Percentiles rank a stretch among this genome's conserved stretches.
phyloP scores from a whole-genome alignment of 768 basidiomycete genomes.

The Agaricus sinodeliciosus region DNA sequence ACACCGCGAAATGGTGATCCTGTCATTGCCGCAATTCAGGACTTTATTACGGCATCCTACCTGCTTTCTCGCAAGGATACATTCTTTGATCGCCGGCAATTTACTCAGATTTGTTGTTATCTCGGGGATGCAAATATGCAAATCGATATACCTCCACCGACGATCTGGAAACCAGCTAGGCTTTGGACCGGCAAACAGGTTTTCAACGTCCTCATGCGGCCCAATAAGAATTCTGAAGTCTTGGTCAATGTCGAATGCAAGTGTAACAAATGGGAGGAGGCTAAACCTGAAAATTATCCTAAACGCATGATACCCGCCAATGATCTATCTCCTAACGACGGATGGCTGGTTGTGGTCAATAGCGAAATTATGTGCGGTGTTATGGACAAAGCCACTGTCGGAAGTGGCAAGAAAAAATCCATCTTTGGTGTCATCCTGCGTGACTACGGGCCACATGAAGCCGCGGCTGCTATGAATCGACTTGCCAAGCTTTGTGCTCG shows the following conservation, averaged over 20 bases:
- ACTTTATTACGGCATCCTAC: conserved; percentile 98
- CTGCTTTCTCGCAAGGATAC: conserved; percentile 88
- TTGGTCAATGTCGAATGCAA: conserved; percentile 94
- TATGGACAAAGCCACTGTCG: conserved; percentile 97
- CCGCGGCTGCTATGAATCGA: conserved; percentile 92
- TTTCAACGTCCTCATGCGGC: conserved; percentile 96
- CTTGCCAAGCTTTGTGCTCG: conserved; percentile 93
- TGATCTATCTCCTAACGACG: conserved; percentile 95
- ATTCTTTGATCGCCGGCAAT: conserved; percentile 90
- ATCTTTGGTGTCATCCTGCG: conserved; percentile 97
- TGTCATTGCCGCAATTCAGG: conserved; percentile 98
- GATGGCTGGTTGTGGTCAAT: conserved; percentile 95
- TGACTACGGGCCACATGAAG: conserved; percentile 94
- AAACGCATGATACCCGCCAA: conserved; percentile 53
- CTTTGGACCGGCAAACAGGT: conserved; percentile 99
- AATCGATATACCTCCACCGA: conserved; percentile 93
- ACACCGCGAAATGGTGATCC: conserved; percentile 98
- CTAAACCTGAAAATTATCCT: conserved; percentile 56
- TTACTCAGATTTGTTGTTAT: conserved; percentile 95
- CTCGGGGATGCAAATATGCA: conserved; percentile 86
- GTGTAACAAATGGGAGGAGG: conserved; percentile 85
- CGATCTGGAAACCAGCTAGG: conserved; percentile 86
- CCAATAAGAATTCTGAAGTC: conserved; percentile 76
- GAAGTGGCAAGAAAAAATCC: conserved; percentile 98
- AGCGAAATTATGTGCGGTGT: conserved; percentile 99